These are phyloP conservation scores for Casuarina cunninghamiana DNA, from an alignment of 306 rosid species.

Conservation along the genomic window DNA sequence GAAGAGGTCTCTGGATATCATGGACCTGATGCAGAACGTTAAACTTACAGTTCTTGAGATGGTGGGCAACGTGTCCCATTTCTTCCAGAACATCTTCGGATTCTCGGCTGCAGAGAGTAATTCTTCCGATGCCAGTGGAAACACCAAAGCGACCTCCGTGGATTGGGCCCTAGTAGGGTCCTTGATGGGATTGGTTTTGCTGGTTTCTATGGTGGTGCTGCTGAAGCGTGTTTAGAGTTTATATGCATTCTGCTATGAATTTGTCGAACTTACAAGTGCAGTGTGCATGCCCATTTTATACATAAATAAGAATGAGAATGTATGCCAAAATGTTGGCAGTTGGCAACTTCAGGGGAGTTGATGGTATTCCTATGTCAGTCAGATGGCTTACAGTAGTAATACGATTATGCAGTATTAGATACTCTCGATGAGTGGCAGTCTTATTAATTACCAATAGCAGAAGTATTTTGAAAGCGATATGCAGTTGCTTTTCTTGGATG, in stretches of 20 bases:
- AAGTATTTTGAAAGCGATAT: too few species aligned
- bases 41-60: constrained; percentile 42
- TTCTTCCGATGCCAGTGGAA: constrained; percentile 36
- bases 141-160: constrained; percentile 3
- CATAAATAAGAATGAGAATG: neutral
- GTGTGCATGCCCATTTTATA: neutral
- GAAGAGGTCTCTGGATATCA: constrained; percentile 11
- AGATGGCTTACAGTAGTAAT: too few species aligned
- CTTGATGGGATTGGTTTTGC: constrained; percentile 65
- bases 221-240: constrained; percentile 54
- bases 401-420: too few species aligned
- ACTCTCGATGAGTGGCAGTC: too few species aligned
- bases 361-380: neutral
- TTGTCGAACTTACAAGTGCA: constrained; percentile 34
- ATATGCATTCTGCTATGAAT: constrained; percentile 4
- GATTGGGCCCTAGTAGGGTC: constrained; percentile 41
- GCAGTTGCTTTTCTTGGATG: too few species aligned
- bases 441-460: too few species aligned
- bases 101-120: constrained; percentile 31
- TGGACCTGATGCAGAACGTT: constrained; percentile 34
- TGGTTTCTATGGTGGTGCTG: constrained; percentile 63
- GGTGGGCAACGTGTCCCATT: constrained; percentile 43
- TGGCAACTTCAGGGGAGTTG: too few species aligned
- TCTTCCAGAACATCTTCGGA: constrained; percentile 54
- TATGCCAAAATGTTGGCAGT: neutral